Base-by-base conservation (phyloP, 2,329 filamentous ascomycete species). In the Talaromyces sp. region DNA sequence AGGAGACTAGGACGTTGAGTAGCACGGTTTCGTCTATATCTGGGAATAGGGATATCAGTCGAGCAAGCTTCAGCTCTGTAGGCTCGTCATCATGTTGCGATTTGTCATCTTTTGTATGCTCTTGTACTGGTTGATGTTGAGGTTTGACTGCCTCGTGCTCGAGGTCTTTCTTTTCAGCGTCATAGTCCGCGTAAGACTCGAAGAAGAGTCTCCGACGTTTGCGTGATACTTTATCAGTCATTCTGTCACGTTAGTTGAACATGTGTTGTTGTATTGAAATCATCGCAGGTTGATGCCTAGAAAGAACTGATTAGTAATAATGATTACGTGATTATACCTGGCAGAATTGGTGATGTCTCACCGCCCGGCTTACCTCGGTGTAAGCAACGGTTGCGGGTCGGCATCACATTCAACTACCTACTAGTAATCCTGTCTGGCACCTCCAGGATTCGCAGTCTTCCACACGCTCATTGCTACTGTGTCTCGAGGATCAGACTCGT, bases 21-120 rank as follows among this genome's bases (percentile, higher is more conserved):
- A 97, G 81, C 0, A 84, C 81, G 40, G 89, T 86, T 56, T 91
- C 88, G 7, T 87, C 83, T 3, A 88, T 69, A 0, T 81, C 74
- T 0, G 91, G 87, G 69, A 93, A 85, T 0, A 97, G 79, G 0
- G 95, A 98, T 1, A 89, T 86, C 2, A 99, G 81, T 1, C 96
- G 81, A 1, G 93, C 93, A 15, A 99, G 80, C 73, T 97, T 98
- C 71, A 96, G 83, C 68, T 98, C 95, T 0, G 95, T 99, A 1
- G 91, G 89, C 56, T 96, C 91, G 17, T 93, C 87, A 17, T 88
- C 85, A n/a, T 66, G 25, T 22, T 60, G 40, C 27, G 38, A 34
- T 10, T 58, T 36, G 17, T 65, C 58, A 27, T 45, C 34, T 5
- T 19, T 11, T 36, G 65, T 56, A 25, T 54, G 11, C 22, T 56